Evolutionary conservation across 495 filamentous ascomycete genomes (phyloP).

Genomic region (Hapsidospora chrysogenum): DNA sequence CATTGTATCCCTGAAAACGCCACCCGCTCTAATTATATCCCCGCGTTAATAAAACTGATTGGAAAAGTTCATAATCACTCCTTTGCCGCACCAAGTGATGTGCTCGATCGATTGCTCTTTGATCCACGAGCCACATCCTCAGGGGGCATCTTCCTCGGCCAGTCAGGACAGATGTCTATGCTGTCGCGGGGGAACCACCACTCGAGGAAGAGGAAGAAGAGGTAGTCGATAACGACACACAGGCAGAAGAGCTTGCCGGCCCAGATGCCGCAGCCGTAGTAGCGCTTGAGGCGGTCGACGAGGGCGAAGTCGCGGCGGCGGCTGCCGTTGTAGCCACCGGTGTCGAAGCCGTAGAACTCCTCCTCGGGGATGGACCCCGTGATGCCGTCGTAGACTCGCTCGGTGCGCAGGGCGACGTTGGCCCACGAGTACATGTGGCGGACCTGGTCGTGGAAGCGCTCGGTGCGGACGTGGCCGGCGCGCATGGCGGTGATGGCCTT

Average conservation of each 20-base stretch:
- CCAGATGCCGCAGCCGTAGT: constrained; percentile 99
- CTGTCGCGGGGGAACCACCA: constrained; percentile 66
- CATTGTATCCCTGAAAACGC: too few relatives aligned
- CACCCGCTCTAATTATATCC: too few relatives aligned
- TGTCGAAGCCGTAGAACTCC: constrained; percentile 72
- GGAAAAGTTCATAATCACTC: too few relatives aligned
- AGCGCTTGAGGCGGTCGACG: constrained; percentile 85
- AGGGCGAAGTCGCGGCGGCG: constrained; percentile 71
- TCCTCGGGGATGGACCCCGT: constrained; percentile 64
- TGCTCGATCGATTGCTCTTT: too few relatives aligned
- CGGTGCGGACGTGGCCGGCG: constrained; percentile 73
- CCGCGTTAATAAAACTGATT: too few relatives aligned
- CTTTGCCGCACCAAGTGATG: constrained; percentile 5
- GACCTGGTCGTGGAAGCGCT: constrained; percentile 89
- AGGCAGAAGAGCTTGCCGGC: constrained; percentile 93
- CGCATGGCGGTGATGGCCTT: constrained; percentile 65
- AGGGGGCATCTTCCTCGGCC: constrained; percentile 54
- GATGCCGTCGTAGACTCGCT: constrained; percentile 89
- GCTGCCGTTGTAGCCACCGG: constrained; percentile 57
- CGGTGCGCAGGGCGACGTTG: constrained; percentile 80
- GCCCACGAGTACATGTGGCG: constrained; percentile 98
- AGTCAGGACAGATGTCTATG: constrained; percentile 80
- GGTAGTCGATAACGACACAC: constrained; percentile 83
- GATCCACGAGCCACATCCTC: constrained; percentile 1
- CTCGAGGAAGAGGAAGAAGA: constrained; percentile 76